These are phyloP conservation scores for Cyathus striatus DNA, from an alignment of 768 basidiomycete species.

Conservation along the genomic window DNA sequence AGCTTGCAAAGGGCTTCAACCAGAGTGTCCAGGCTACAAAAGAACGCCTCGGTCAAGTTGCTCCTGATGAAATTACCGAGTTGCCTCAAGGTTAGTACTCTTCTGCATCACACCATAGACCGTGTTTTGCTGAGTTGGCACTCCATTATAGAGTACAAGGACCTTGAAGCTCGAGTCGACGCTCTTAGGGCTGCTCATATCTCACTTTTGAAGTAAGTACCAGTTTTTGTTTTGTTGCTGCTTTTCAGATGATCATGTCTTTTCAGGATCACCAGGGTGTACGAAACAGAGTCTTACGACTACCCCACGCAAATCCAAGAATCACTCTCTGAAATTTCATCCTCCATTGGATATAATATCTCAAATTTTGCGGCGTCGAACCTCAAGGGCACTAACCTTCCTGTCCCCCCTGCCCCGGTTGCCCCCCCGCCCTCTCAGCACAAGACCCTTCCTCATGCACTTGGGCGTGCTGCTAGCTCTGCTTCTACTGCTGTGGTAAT, in stretches of 20 bases:
- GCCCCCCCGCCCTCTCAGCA: constrained; percentile 59
- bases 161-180: constrained; percentile 93
- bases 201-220: constrained; percentile 66
- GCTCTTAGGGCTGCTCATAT: constrained; percentile 79
- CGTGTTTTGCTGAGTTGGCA: neutral
- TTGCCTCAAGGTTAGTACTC: constrained; percentile 68
- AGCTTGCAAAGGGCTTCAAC: constrained; percentile 74
- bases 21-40: constrained; percentile 81
- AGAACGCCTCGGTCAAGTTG: constrained; percentile 85
- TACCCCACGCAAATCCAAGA: constrained; percentile 89
- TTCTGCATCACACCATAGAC: too few relatives aligned
- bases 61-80: constrained; percentile 93
- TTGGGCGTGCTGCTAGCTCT: constrained; percentile 72
- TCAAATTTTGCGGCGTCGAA: constrained; percentile 84
- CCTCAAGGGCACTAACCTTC: constrained; percentile 84
- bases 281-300: constrained; percentile 84
- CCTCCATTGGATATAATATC: constrained; percentile 67
- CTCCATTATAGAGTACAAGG: constrained; percentile 81
- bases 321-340: constrained; percentile 66
- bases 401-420: constrained; percentile 56
- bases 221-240: constrained; percentile 1
- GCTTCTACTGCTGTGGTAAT: constrained; percentile 46
- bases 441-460: constrained; percentile 96
- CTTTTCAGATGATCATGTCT: neutral
- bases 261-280: constrained; percentile 78